phyloP scores from a whole-genome alignment of 345 rosid genomes.

The Mercurialis annua region DNA sequence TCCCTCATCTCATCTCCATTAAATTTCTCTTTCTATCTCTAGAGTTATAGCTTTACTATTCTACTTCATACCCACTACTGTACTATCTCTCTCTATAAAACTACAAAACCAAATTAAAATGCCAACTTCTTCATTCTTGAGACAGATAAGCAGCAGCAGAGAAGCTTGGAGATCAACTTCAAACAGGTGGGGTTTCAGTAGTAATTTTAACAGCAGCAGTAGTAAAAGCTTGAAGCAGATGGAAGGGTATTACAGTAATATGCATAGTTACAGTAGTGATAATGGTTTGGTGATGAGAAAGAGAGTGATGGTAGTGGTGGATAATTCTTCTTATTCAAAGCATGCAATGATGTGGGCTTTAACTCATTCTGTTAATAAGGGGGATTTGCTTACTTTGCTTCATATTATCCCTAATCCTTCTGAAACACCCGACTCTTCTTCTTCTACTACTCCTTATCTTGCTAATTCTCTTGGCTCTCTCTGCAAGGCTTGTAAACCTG shows the following conservation, averaged over 20 bases:
- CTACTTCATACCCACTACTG: neutral
- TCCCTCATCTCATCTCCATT: neutral
- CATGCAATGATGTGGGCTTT: conserved; percentile 99
- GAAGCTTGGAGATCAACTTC: conserved; percentile 61
- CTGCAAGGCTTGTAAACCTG: conserved; percentile 86
- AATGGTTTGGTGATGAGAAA: conserved; percentile 50
- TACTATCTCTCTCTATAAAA: conserved; percentile 1
- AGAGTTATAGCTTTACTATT: conserved; percentile 1
- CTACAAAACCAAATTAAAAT: neutral
- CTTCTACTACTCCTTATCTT: conserved; percentile 41
- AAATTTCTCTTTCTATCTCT: neutral
- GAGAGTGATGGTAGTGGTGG: conserved; percentile 90
- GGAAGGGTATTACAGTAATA: conserved; percentile 39
- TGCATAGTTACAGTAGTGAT: conserved; percentile 24
- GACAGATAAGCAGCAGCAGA: conserved; percentile 59
- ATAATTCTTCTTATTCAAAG: conserved; percentile 62
- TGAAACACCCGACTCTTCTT: conserved; percentile 24
- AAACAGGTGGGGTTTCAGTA: conserved; percentile 51
- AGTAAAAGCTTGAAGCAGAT: conserved; percentile 30
- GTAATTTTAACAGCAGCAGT: conserved; percentile 15
- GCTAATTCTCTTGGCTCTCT: conserved; percentile 78
- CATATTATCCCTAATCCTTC: conserved; percentile 39
- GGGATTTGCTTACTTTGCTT: conserved; percentile 82
- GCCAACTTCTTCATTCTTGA: conserved; percentile 48
- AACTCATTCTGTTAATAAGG: conserved; percentile 73